Base-by-base conservation (phyloP, 169 alveolate genomes). In the Besnoitia besnoiti region DNA sequence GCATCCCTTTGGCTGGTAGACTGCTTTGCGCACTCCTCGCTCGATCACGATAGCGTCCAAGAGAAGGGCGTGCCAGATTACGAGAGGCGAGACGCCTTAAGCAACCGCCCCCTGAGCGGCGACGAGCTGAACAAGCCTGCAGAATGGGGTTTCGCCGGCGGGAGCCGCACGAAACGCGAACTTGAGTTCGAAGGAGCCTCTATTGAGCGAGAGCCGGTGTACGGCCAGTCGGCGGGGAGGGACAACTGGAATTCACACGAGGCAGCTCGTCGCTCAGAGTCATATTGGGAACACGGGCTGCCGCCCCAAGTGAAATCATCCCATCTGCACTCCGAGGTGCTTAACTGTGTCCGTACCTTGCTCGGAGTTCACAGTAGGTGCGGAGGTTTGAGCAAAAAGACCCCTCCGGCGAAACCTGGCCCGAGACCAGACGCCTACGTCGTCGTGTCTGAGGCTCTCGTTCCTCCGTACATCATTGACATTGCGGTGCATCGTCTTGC, bases 391-490 rank as follows among this genome's bases (percentile, higher is more conserved):
- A 2, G 80, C 80, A 16, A 42, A 67, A 67, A 8, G 42, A 67
- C 80, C 19, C n/a, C 42, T 61, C 4, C 21, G 47, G 39, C 19
- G 39, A 67, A 35, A 19, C n/a, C 10, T 16, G 80, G 80, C 10
- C 80, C 42, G 80, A n/a, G n/a, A n/a, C n/a, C n/a, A 51, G 24
- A 24, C 24, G 67, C 24, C 14, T 73, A n/a, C n/a, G 24, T 73
- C 24, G 8, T 77, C 3, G 55, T 77, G 59, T 40, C 50, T 39
- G 87, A 77, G 55, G 49, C 87, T 10, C 55, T 77, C 59, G 47
- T 77, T 8, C 49, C 55, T 51, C 87, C 87, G n/a, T 77, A 77
- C 30, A 16, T 77, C 7, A 55, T 77, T 4, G 87, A 77, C 40
- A 42, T 77, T 8, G 87, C 40, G 44, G 37, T 77, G 50, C 59